Evolutionary conservation across 257 asterid genomes (phyloP), one percentile per base, ranked within the genome.

Genomic region (Fraxinus cuspidata): DNA sequence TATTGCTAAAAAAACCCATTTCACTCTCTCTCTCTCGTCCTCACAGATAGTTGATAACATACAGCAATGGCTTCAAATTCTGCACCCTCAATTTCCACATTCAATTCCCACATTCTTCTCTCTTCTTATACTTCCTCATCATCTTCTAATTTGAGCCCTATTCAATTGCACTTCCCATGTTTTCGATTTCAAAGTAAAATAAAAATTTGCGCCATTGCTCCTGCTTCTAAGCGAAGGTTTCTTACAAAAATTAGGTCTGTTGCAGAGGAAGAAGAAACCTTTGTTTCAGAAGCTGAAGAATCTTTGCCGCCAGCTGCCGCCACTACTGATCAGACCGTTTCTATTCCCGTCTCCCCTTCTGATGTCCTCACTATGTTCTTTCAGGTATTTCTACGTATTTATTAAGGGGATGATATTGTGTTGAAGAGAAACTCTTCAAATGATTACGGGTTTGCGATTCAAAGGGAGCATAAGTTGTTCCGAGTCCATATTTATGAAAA

Each of bases 281-380:
- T 72, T 65, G 84, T 53, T 64, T 38, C 83, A 25, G 85, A 58
- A 66, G 69, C 81, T 25, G 73, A 70, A 83, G 66, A 86, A 31
- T 47, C 87, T 40, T 58, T 85, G 10, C 77, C 89, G 2, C 70
- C 84, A 15, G 74, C n/a, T 15, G 21, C 1, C 21, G 7, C 21
- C 56, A 47, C 83, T 32, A 70, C 82, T 74, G 96, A 88, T 53
- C 90, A 86, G 82, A 80, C 96, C 21, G 97, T 94, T 69, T 92
- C 98, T 23, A 94, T 92, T 77, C 79, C 97, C 2, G 93, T 92
- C 60, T 92, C 97, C 64, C 93, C 97, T 72, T 94, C 97, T 71
- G 97, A 92, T 82, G 82, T 89, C 63, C 98, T 94, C 83, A 90
- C 90, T 78, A 92, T 94, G 98, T 83, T 90, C 70, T 91, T 94